Conservation (phyloP, 1,139 yeast species). For the Magnusiomyces ingens region DNA sequence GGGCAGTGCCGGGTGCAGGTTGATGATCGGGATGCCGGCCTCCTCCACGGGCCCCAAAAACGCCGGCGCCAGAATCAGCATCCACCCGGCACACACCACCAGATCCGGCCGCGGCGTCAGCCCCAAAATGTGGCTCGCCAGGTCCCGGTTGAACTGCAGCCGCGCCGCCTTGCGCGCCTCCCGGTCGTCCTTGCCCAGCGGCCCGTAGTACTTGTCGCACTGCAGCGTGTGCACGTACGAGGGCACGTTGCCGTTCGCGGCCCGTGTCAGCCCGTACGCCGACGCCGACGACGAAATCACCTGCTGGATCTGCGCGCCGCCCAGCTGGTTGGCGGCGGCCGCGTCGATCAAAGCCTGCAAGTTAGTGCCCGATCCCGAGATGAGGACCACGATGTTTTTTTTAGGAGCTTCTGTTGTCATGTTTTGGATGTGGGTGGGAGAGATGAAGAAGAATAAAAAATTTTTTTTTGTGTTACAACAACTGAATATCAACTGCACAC, state of each 20-base stretch:
- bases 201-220: slow-evolving; percentile 53
- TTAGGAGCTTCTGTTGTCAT: slow-evolving; percentile 5
- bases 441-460: slow-evolving; percentile 43
- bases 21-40: slow-evolving; percentile 68
- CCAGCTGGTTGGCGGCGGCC: slow-evolving; percentile 38
- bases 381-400: slow-evolving; percentile 59
- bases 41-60: slow-evolving; percentile 61
- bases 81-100: slow-evolving; percentile 98
- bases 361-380: slow-evolving; percentile 92
- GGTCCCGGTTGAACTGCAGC: slow-evolving; percentile 64
- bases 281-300: slow-evolving; percentile 78
- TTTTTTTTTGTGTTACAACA: too few species aligned
- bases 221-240: slow-evolving; percentile 66
- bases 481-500: too few species aligned
- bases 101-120: slow-evolving; percentile 52
- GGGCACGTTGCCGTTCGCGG: slow-evolving; percentile 59
- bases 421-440: slow-evolving; percentile 13
- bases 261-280: slow-evolving; percentile 83
- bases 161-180: slow-evolving; percentile 55
- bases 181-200: slow-evolving; percentile 58
- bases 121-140: slow-evolving; percentile 57
- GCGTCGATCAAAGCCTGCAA: slow-evolving; percentile 90
- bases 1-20: slow-evolving; percentile 93
- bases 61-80: slow-evolving; percentile 77
- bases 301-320: slow-evolving; percentile 52